Percentiles rank a stretch among this genome's conserved stretches.
Evolutionary conservation across 306 rosid species (phyloP).

Genomic region (Amphicarpaea edgeworthii): DNA sequence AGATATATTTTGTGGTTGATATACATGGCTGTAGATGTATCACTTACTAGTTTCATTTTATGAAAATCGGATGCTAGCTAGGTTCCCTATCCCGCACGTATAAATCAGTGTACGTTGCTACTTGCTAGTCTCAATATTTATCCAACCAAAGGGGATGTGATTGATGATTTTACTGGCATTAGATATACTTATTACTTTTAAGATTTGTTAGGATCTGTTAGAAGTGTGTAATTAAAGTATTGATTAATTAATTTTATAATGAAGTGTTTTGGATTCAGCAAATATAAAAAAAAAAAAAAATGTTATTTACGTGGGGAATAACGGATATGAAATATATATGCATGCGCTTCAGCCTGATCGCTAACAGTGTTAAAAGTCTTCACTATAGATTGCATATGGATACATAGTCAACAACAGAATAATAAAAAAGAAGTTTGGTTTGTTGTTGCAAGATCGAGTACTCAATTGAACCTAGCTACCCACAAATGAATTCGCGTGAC

Average conservation of each 20-base stretch:
- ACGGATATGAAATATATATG: neutral
- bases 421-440: neutral
- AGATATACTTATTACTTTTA: neutral
- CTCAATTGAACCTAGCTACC: slow-evolving; percentile 23
- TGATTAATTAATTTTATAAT: neutral
- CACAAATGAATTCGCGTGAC: neutral
- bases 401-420: neutral
- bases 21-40: neutral
- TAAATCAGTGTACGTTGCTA: neutral
- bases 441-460: neutral
- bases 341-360: neutral
- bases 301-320: too few relatives aligned
- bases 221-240: neutral
- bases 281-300: too few relatives aligned
- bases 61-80: neutral
- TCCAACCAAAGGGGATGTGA: neutral
- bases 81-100: slow-evolving; percentile 2
- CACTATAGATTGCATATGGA: neutral
- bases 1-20: neutral
- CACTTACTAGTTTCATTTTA: neutral
- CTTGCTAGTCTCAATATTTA: neutral
- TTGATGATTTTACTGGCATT: neutral
- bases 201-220: neutral
- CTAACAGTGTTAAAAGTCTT: neutral
- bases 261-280: too few relatives aligned